Percentiles rank a stretch among this genome's conserved stretches.
These are phyloP conservation scores for Agastache rugosa DNA, from an alignment of 257 asterid genomes.

Conservation along the genomic window DNA sequence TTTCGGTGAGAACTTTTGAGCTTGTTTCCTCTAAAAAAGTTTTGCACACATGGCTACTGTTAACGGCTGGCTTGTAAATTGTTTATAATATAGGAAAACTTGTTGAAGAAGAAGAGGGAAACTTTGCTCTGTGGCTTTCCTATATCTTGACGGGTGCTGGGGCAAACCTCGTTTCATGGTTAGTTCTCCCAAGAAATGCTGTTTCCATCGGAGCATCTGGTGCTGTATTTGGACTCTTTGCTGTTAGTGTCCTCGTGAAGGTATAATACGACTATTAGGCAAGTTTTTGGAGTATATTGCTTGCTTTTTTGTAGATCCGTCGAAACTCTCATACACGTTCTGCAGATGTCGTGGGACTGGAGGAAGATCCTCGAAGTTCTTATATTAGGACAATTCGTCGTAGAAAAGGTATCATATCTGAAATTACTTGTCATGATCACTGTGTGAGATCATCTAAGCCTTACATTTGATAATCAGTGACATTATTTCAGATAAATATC, in stretches of 20 bases:
- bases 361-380: constrained; percentile 97
- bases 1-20: constrained; percentile 66
- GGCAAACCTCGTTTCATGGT: constrained; percentile 95
- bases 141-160: constrained; percentile 93
- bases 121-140: constrained; percentile 90
- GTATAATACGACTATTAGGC: constrained; percentile 36
- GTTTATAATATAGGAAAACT: constrained; percentile 68
- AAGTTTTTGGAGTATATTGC: constrained; percentile 10
- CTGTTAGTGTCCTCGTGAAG: constrained; percentile 95
- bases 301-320: constrained; percentile 6
- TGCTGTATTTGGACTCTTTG: constrained; percentile 96
- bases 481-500: too few species aligned
- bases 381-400: constrained; percentile 90
- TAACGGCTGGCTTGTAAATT: constrained; percentile 17
- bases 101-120: constrained; percentile 99
- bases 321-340: constrained; percentile 23
- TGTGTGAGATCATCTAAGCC: not conserved
- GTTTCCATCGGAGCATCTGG: constrained; percentile 99
- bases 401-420: constrained; percentile 74
- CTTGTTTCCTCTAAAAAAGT: constrained; percentile 9
- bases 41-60: constrained; percentile 5
- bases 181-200: constrained; percentile 87
- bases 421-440: not conserved
- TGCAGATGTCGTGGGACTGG: constrained; percentile 99
- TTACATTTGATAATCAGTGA: too few species aligned